These are phyloP conservation scores for Xylaria sp. DNA, from an alignment of 2,329 filamentous ascomycete species.

Conservation along the genomic window DNA sequence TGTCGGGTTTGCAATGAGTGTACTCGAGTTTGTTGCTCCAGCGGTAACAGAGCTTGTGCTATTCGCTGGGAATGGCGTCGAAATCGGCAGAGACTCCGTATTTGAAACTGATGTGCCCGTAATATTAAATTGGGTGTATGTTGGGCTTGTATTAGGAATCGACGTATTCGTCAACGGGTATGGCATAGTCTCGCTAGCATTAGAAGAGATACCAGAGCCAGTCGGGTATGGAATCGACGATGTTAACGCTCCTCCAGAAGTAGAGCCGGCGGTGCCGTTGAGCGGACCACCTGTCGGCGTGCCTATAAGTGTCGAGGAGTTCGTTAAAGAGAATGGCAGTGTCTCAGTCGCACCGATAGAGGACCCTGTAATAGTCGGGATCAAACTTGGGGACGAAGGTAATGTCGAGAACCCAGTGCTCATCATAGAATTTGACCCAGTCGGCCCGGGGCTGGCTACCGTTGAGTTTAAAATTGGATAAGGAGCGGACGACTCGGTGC, in stretches of 20 bases:
- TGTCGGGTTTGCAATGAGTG: conserved; percentile 26
- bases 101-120: neutral
- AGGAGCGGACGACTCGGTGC: conserved; percentile 15
- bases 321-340: conserved; percentile 6
- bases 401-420: conserved; percentile 22
- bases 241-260: neutral
- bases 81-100: conserved; percentile 18
- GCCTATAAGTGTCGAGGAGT: conserved; percentile 14
- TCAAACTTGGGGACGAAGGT: conserved; percentile 8
- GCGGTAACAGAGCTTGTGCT: conserved; percentile 11
- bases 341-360: conserved; percentile 19
- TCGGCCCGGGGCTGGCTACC: neutral
- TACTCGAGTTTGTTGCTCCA: conserved; percentile 36
- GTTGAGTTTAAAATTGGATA: conserved; percentile 27
- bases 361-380: neutral
- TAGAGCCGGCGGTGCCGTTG: conserved; percentile 6
- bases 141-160: conserved; percentile 21
- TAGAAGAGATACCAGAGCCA: conserved; percentile 5
- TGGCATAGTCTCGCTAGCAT: conserved; percentile 15
- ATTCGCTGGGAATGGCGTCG: neutral
- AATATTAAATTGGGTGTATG: conserved; percentile 7
- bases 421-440: conserved; percentile 14
- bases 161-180: conserved; percentile 36
- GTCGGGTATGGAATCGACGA: conserved; percentile 5
- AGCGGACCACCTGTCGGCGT: conserved; percentile 9